phyloP scores from a whole-genome alignment of 179 eudicot species.

The Nepenthes alata region DNA sequence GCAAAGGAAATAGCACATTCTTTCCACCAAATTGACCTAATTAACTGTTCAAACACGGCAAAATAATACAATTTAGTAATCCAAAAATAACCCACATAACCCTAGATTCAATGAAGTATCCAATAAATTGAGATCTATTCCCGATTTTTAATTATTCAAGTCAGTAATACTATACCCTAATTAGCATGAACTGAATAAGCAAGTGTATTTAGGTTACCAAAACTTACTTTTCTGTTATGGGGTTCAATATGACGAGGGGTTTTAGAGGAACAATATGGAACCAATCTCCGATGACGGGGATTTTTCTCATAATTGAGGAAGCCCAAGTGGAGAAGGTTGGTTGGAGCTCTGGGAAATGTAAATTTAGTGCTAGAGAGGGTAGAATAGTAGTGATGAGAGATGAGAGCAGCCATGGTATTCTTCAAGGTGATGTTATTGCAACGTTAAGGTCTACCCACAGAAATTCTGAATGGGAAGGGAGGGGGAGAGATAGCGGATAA shows the following conservation, averaged over 20 bases:
- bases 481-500: too few relatives aligned
- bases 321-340: constrained; percentile 10
- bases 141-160: neutral
- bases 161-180: neutral
- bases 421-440: too few relatives aligned
- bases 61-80: neutral
- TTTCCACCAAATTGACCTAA: constrained; percentile 33
- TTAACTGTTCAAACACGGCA: constrained; percentile 29
- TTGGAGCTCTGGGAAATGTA: constrained; percentile 14
- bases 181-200: neutral
- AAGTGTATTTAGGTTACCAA: neutral
- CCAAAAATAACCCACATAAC: neutral
- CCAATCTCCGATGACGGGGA: constrained; percentile 15
- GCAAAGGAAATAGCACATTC: constrained; percentile 76
- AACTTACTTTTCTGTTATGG: constrained; percentile 28
- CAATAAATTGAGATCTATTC: neutral
- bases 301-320: constrained; percentile 9
- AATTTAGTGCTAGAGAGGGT: constrained; percentile 26
- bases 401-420: constrained; percentile 46
- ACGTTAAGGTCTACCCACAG: too few relatives aligned
- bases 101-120: neutral
- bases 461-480: too few relatives aligned
- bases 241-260: constrained; percentile 18
- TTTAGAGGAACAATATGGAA: constrained; percentile 28
- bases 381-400: constrained; percentile 30